phyloP scores from a whole-genome alignment of 768 basidiomycete genomes.

The Mycena leptocephala region DNA sequence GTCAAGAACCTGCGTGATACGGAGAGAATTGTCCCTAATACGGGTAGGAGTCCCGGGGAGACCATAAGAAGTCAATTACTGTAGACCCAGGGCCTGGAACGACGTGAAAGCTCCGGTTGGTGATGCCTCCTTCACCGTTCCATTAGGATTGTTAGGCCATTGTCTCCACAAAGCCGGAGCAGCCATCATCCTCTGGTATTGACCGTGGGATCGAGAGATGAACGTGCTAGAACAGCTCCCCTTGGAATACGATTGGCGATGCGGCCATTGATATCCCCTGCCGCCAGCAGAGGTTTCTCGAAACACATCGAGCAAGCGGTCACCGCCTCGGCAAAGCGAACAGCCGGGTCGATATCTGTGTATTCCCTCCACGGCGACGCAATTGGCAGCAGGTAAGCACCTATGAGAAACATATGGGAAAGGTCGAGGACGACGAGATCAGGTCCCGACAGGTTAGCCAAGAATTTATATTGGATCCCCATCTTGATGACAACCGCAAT shows the following conservation, averaged over 20 bases:
- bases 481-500: background rate
- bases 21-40: background rate
- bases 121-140: background rate
- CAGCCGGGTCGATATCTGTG: background rate
- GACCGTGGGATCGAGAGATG: background rate
- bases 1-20: background rate
- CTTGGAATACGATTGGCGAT: background rate
- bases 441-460: background rate
- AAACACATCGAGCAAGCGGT: background rate
- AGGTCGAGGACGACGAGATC: conserved; percentile 12
- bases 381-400: background rate
- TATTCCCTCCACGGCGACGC: background rate
- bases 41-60: background rate
- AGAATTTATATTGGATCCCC: background rate
- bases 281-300: background rate
- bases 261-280: background rate
- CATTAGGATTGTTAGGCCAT: background rate
- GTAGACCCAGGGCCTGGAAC: background rate
- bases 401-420: background rate
- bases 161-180: background rate
- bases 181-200: background rate
- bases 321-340: background rate
- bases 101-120: background rate
- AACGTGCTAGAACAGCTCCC: background rate
- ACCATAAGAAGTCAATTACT: conserved; percentile 3